phyloP scores from a whole-genome alignment of 352 stramenopile species.

The Globisporangium canariense region DNA sequence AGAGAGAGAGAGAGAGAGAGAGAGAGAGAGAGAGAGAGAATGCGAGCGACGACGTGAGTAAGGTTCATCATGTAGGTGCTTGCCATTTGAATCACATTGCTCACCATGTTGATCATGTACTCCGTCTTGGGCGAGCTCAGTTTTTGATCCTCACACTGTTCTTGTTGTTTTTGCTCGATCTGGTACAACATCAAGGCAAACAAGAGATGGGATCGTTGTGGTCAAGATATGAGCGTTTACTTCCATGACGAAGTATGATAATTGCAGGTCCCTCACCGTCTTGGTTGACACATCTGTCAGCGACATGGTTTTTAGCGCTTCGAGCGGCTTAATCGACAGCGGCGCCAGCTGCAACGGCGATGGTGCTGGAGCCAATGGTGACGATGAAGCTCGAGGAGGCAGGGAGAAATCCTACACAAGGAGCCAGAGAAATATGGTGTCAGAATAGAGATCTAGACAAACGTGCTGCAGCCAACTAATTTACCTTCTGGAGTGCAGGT shows the following conservation, averaged over 20 bases:
- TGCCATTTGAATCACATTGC: background rate
- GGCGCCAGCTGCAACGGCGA: slow-evolving; percentile 16
- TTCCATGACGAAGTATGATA: background rate
- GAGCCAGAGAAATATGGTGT: background rate
- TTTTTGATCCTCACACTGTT: background rate
- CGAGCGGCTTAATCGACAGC: slow-evolving; percentile 25
- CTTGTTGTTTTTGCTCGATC: slow-evolving; percentile 2
- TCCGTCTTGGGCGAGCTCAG: slow-evolving; percentile 19
- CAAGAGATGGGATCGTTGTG: background rate
- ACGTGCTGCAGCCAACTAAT: background rate
- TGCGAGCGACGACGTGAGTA: background rate
- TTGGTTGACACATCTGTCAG: slow-evolving; percentile 9
- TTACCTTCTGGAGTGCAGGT: background rate
- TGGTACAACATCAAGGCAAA: background rate
- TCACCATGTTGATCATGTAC: slow-evolving; percentile 52
- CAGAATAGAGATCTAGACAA: background rate
- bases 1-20: background rate
- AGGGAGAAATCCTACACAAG: background rate
- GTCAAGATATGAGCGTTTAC: background rate
- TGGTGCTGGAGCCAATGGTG: background rate
- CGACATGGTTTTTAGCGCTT: slow-evolving; percentile 19
- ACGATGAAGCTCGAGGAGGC: background rate
- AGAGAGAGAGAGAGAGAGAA: background rate
- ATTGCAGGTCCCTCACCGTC: slow-evolving; percentile 1
- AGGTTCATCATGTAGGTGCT: background rate